phyloP scores from a whole-genome alignment of 768 basidiomycete species.

The Podaxis sp. region DNA sequence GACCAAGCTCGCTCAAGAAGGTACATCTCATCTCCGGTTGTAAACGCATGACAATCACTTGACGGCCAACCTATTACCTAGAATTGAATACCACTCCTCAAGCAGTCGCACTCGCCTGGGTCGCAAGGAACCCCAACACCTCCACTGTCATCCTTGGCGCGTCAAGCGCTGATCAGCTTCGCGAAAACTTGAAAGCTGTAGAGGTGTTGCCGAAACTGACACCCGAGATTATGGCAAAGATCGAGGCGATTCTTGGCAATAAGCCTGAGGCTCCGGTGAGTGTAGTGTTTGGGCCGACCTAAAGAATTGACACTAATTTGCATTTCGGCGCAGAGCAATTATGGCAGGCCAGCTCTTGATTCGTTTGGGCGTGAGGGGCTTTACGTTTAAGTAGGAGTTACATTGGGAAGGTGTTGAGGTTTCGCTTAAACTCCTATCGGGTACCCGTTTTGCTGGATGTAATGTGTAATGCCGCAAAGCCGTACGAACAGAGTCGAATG shows the following conservation, averaged over 20 bases:
- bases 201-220: constrained; percentile 74
- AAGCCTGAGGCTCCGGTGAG: constrained; percentile 41
- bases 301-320: neutral
- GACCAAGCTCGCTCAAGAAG: constrained; percentile 62
- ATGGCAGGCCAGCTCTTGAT: constrained; percentile 9
- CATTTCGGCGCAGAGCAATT: neutral
- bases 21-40: constrained; percentile 23
- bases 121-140: constrained; percentile 64
- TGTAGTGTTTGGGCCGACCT: neutral
- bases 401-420: neutral
- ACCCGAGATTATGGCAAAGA: constrained; percentile 58
- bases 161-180: constrained; percentile 58
- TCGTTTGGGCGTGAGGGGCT: constrained; percentile 1
- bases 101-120: constrained; percentile 79
- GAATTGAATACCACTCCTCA: constrained; percentile 58
- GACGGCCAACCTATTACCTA: constrained; percentile 18
- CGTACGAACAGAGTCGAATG: too few relatives aligned
- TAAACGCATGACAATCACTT: too few relatives aligned
- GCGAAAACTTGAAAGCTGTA: constrained; percentile 70
- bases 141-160: constrained; percentile 69
- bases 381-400: neutral
- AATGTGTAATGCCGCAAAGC: too few relatives aligned
- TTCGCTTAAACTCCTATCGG: too few relatives aligned
- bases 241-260: constrained; percentile 67
- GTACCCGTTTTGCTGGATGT: too few relatives aligned